Evolutionary conservation across 2,329 filamentous ascomycete genomes (phyloP).

Genomic region (Ceratocystis huliohia): DNA sequence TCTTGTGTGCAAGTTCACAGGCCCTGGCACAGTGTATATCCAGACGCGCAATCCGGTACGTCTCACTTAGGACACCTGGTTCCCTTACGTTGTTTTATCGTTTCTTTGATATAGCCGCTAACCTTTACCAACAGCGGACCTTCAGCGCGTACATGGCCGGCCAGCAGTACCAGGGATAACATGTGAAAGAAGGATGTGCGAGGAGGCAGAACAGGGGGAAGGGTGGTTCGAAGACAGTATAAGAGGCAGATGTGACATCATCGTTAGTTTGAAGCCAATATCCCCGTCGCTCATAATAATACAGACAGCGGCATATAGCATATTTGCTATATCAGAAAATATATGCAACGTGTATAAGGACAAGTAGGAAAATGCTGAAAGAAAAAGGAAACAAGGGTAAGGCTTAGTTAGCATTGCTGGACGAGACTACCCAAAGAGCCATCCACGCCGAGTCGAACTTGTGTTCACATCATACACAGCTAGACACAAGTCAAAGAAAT

Average conservation of each 20-base stretch:
- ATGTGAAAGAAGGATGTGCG: neutral
- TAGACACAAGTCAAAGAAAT: neutral
- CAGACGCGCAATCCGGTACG: slow-evolving; percentile 77
- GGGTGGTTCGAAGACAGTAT: neutral
- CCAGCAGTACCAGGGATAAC: slow-evolving; percentile 29
- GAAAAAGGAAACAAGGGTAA: neutral
- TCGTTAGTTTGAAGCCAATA: neutral
- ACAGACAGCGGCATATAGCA: neutral
- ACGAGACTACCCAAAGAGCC: too few relatives aligned
- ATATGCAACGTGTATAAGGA: neutral
- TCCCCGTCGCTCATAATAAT: neutral
- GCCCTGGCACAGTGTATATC: slow-evolving; percentile 79
- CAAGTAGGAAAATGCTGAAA: neutral
- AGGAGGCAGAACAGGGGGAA: neutral
- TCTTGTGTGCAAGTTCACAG: slow-evolving; percentile 85
- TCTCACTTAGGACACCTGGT: slow-evolving; percentile 19
- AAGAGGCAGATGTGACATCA: neutral
- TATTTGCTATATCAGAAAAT: neutral
- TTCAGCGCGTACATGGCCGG: slow-evolving; percentile 42
- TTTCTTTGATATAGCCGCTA: neutral
- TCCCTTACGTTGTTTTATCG: neutral
- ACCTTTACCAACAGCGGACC: slow-evolving; percentile 31
- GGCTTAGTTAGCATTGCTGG: too few relatives aligned
- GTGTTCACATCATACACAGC: too few relatives aligned
- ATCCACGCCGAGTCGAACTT: too few relatives aligned